Percentiles rank a stretch among this genome's conserved stretches.
Conservation (phyloP, 2,329 filamentous ascomycete species). For the Xylariaceae sp. region DNA sequence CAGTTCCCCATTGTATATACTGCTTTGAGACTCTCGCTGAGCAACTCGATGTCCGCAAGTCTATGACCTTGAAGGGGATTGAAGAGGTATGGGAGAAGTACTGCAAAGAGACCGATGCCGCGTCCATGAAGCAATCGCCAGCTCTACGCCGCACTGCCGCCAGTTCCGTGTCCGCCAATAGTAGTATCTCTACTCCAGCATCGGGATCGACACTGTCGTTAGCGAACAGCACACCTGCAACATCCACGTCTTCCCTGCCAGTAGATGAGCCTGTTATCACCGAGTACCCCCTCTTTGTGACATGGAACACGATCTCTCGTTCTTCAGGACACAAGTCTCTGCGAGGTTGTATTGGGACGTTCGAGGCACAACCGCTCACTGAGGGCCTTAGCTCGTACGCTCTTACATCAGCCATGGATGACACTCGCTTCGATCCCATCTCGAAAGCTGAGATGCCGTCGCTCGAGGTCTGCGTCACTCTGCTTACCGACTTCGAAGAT, state of each 20-base stretch:
- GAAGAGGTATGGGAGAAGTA: slow-evolving; percentile 58
- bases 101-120: slow-evolving; percentile 23
- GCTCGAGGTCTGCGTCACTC: slow-evolving; percentile 66
- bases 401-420: slow-evolving; percentile 66
- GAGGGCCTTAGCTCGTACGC: slow-evolving; percentile 74
- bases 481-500: slow-evolving; percentile 80
- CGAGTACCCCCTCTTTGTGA: slow-evolving; percentile 80
- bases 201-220: slow-evolving; percentile 35
- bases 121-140: slow-evolving; percentile 30
- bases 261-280: slow-evolving; percentile 31
- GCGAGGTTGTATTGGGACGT: slow-evolving; percentile 94
- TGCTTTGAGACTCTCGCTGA: slow-evolving; percentile 86
- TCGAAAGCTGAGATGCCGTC: slow-evolving; percentile 47
- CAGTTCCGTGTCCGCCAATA: slow-evolving; percentile 25
- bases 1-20: slow-evolving; percentile 77
- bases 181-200: slow-evolving; percentile 27
- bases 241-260: slow-evolving; percentile 40
- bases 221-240: slow-evolving; percentile 39
- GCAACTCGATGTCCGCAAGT: slow-evolving; percentile 63
- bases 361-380: slow-evolving; percentile 69
- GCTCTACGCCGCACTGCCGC: slow-evolving; percentile 25
- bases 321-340: slow-evolving; percentile 57
- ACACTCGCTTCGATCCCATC: slow-evolving; percentile 58
- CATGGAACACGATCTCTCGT: slow-evolving; percentile 74
- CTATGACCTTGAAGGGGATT: slow-evolving; percentile 63